Percentiles rank a stretch among this genome's conserved stretches.
phyloP scores from a whole-genome alignment of 495 filamentous ascomycete species.

The Penicillium paradoxum region DNA sequence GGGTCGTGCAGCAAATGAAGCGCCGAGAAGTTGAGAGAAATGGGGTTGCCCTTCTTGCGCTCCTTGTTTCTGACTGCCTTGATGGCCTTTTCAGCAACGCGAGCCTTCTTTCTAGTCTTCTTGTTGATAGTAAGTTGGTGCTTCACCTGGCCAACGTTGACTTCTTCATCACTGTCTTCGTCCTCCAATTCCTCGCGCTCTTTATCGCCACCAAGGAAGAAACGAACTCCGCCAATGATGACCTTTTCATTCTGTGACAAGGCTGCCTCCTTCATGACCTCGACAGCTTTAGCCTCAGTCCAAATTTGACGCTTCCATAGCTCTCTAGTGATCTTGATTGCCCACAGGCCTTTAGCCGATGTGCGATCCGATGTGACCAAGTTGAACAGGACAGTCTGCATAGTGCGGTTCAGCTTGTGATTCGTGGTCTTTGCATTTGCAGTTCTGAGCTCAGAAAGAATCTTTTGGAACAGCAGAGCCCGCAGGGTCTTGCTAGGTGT shows the following conservation, averaged over 20 bases:
- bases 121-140: conserved; percentile 91
- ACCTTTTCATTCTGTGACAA: conserved; percentile 86
- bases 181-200: conserved; percentile 90
- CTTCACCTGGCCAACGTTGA: conserved; percentile 75
- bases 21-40: conserved; percentile 94
- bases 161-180: conserved; percentile 75
- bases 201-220: conserved; percentile 93
- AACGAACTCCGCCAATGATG: conserved; percentile 76
- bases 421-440: conserved; percentile 82
- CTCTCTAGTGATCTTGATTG: conserved; percentile 82
- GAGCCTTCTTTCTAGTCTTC: conserved; percentile 83
- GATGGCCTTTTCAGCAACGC: conserved; percentile 73
- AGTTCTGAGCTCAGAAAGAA: conserved; percentile 80
- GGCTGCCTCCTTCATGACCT: conserved; percentile 88
- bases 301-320: conserved; percentile 86
- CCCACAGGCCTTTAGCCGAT: conserved; percentile 86
- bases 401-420: conserved; percentile 84
- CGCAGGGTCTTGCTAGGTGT: conserved; percentile 86
- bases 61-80: conserved; percentile 71
- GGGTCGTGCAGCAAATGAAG: conserved; percentile 94
- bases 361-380: conserved; percentile 78
- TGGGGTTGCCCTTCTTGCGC: conserved; percentile 79
- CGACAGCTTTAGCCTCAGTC: conserved; percentile 82
- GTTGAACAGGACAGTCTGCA: conserved; percentile 90
- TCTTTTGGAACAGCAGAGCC: conserved; percentile 80